A percentile compares a stretch with the other conserved stretches of the same genome.
These are phyloP conservation scores for Kuraishia hungarica DNA, from an alignment of 805 yeast species.

Conservation along the genomic window DNA sequence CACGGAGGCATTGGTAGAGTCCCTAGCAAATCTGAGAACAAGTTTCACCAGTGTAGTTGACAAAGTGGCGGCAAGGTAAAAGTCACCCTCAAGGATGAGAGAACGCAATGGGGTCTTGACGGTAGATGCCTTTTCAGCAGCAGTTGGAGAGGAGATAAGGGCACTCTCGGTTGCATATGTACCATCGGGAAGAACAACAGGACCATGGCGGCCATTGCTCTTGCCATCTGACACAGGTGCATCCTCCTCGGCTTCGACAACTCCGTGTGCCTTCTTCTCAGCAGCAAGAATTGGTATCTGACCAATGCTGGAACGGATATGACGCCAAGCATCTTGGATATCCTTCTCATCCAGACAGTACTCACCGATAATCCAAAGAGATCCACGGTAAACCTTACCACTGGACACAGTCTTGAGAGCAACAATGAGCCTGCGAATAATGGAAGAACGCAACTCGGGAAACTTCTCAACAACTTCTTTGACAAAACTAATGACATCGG, in stretches of 20 bases:
- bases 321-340: constrained; percentile 81
- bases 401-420: constrained; percentile 65
- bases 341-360: constrained; percentile 64
- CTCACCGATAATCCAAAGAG: constrained; percentile 95
- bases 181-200: constrained; percentile 94
- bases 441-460: constrained; percentile 65
- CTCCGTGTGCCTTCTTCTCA: constrained; percentile 40
- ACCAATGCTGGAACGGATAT: constrained; percentile 74
- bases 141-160: constrained; percentile 34
- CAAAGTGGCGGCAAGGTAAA: constrained; percentile 81
- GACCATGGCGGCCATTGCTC: constrained; percentile 42
- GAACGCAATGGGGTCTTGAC: constrained; percentile 69
- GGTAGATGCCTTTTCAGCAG: constrained; percentile 22
- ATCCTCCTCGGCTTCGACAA: constrained; percentile 22
- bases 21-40: constrained; percentile 62
- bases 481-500: constrained; percentile 83
- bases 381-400: constrained; percentile 88
- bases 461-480: constrained; percentile 91
- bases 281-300: constrained; percentile 83
- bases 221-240: constrained; percentile 20
- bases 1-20: constrained; percentile 39
- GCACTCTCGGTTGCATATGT: constrained; percentile 96
- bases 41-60: constrained; percentile 85
- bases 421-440: constrained; percentile 52
- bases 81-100: constrained; percentile 79